Base-by-base conservation (phyloP, 768 basidiomycete genomes). In the Amanita pallidorosea region DNA sequence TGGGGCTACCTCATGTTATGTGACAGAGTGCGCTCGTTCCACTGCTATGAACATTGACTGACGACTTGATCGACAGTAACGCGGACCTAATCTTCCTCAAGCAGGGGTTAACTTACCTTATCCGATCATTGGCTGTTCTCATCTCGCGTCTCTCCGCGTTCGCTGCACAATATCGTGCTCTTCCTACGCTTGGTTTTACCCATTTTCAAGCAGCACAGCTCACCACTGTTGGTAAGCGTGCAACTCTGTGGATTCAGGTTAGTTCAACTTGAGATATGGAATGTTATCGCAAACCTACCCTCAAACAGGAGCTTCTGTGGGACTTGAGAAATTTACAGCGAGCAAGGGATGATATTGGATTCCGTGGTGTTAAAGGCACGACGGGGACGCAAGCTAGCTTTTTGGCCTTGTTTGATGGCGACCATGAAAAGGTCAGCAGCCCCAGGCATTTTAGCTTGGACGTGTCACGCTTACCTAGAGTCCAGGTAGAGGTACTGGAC, bases 201-300 rank as follows among this genome's bases (percentile, higher is more conserved):
- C 96, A 99, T 66, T 99, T 93, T 73, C 96, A 99, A 67, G 94
- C 96, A 3, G 96, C 96, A 6, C 96, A 99, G 69, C 74, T 98
- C 53, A 97, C 95, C 0, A 99, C 96, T 2, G 95, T 99, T 25
- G 96, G 96, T 5, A 99, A 99, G 70, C 81, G 96, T 6, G 84
- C 93, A 0, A 96, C 93, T 0, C 70, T 98, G 23, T 99, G 96
- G 96, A 82, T 98, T 35, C 95, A 99, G 74, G 86, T 83, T 37
- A 36, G 65, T 60, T 41, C 35, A 17, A 20, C n/a, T 23, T 34
- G 5, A 12, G 7, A 15, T 45, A 17, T 18, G n/a, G 18, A 15
- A 7, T n/a, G 7, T 13, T 7, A 46, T 33, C 7, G 18, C 18
- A 4, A 25, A 11, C 2, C 27, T 37, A 23, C 15, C 13, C 4